phyloP scores from a whole-genome alignment of 306 rosid species.

The Vigna radiata region DNA sequence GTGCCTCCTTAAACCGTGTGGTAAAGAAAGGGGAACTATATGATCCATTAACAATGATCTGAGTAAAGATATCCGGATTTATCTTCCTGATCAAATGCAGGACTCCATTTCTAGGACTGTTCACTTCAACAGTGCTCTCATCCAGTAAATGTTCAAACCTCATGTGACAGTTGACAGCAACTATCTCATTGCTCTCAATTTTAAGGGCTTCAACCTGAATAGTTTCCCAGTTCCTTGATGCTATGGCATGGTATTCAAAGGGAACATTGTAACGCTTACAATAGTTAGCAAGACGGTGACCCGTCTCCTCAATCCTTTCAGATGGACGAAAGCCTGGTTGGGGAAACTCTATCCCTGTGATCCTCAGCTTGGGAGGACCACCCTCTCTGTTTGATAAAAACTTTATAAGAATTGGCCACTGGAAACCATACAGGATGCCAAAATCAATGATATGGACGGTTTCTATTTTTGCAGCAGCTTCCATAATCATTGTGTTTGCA shows the following conservation, averaged over 20 bases:
- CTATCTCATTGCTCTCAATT: constrained; percentile 55
- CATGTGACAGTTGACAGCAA: constrained; percentile 59
- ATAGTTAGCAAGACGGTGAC: constrained; percentile 70
- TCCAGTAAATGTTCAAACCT: constrained; percentile 65
- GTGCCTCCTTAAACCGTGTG: constrained; percentile 74
- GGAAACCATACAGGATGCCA: constrained; percentile 86
- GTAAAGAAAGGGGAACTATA: constrained; percentile 74
- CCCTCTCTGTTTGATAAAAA: constrained; percentile 61
- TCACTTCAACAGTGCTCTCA: constrained; percentile 60
- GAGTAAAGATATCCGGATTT: constrained; percentile 69
- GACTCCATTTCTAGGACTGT: constrained; percentile 70
- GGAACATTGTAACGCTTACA: constrained; percentile 75
- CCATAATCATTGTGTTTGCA: constrained; percentile 57
- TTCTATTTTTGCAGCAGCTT: constrained; percentile 58
- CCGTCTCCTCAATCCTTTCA: constrained; percentile 66
- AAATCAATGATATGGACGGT: constrained; percentile 75
- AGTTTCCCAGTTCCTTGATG: constrained; percentile 70
- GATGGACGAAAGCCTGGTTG: constrained; percentile 74
- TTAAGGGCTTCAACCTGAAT: constrained; percentile 61
- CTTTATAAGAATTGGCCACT: constrained; percentile 78
- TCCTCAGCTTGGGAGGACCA: constrained; percentile 82
- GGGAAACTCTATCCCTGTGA: constrained; percentile 84
- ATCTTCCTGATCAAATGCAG: constrained; percentile 68
- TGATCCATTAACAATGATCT: constrained; percentile 57
- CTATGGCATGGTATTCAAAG: constrained; percentile 65